Base-by-base conservation (phyloP, 352 stramenopile species). In the Albugo laibachii region DNA sequence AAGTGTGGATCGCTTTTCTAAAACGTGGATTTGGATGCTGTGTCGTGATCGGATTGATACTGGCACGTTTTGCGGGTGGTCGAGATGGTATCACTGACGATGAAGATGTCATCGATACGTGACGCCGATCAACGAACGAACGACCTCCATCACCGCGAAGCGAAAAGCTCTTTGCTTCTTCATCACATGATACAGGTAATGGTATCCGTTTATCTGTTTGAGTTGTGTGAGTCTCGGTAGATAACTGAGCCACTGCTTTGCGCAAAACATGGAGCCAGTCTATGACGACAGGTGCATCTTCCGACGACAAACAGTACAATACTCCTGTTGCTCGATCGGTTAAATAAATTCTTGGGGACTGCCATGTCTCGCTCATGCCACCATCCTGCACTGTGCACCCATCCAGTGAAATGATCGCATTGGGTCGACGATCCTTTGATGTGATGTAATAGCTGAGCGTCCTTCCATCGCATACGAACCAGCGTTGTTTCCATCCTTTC, bases 391-490 rank as follows among this genome's bases (percentile, higher is more conserved):
- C 73, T 2, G 73, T 83, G 52, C 72, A 83, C 21, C 65, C 70
- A 52, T 83, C 73, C 16, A 89, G 66, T 19, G 69, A 64, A 52
- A 89, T 86, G 20, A 86, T 69, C 6, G 71, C 77, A 52, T 86
- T 89, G 16, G 77, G 77, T 54, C 80, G 82, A 47, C 69, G 66
- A 47, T 89, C 77, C 45, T 85, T 80, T 52, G 65, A 64, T 10
- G 63, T 71, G 54, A 82, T 89, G 63, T 80, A 89, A 59, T 89
- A 89, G 14, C 68, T 81, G 14, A 89, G 55, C 48, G 73, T 75
- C 43, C 73, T 69, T 40, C 73, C 77, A 41, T 89, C 66, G 56
- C 77, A 89, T 13, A 54, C 48, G 35, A 57, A 57, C 51, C 51
- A 57, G 13, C 51, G 51, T 20, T 52, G 48, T 44, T 57, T 57